Evolutionary conservation across 1,139 yeast species (phyloP).

Genomic region (Nakaseomyces kungkrabaensis): DNA sequence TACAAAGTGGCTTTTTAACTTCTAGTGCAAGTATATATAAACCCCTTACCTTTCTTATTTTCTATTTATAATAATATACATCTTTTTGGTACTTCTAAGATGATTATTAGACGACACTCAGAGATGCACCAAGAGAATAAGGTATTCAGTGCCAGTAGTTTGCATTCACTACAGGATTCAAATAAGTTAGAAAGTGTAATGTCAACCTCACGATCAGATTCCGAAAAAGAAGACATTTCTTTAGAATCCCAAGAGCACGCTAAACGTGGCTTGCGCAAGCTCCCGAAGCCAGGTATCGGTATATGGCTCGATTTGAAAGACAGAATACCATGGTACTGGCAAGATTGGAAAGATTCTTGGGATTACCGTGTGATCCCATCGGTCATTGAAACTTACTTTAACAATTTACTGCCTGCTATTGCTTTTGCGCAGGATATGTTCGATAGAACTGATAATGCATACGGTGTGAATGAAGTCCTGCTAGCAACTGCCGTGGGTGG

Average conservation of each 20-base stretch:
- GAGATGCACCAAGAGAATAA: not conserved
- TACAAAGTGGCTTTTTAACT: too few species aligned
- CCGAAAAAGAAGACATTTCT: not conserved
- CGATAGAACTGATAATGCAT: constrained; percentile 73
- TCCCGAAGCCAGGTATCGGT: constrained; percentile 27
- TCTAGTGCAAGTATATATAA: not conserved
- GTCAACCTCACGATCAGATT: not conserved
- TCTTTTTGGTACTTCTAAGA: not conserved
- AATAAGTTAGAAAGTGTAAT: not conserved
- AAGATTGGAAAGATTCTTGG: constrained; percentile 77
- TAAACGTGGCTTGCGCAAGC: constrained; percentile 3
- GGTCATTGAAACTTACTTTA: constrained; percentile 72
- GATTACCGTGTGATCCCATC: constrained; percentile 88
- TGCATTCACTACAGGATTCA: not conserved
- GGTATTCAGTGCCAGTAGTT: not conserved
- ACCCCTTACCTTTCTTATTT: too few species aligned
- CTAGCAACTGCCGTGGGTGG: constrained; percentile 84
- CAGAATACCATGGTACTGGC: constrained; percentile 48
- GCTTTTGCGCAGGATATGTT: constrained; percentile 98
- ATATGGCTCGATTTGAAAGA: constrained; percentile 30
- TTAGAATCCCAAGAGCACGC: not conserved
- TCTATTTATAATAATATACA: not conserved
- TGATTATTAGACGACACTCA: not conserved
- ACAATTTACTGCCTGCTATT: constrained; percentile 83
- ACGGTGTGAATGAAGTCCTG: constrained; percentile 85